phyloP scores from a whole-genome alignment of 148 eudicot genomes.

The Pharnaceum exiguum region DNA sequence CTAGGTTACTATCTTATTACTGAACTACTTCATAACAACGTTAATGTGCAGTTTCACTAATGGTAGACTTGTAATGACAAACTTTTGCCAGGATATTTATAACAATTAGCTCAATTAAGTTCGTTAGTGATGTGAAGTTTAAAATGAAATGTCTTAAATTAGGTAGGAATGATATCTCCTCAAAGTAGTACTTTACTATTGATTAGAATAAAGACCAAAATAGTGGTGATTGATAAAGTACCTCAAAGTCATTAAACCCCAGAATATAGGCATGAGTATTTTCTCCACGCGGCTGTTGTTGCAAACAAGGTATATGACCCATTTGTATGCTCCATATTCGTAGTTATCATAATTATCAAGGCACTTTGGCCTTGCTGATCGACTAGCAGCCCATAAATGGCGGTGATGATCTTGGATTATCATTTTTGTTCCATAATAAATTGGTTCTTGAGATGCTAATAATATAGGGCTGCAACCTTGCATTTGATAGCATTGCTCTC shows the following conservation, averaged over 20 bases:
- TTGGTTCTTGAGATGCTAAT: slow-evolving; percentile 63
- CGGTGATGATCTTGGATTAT: slow-evolving; percentile 35
- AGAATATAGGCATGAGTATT: slow-evolving; percentile 84
- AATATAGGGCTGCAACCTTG: slow-evolving; percentile 39
- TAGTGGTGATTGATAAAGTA: slow-evolving; percentile 4
- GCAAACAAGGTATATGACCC: slow-evolving; percentile 76
- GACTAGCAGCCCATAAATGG: slow-evolving; percentile 53
- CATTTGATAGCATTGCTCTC: slow-evolving; percentile 46
- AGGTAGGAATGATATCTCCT: no score
- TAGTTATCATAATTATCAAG: slow-evolving; percentile 39
- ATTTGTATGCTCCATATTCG: slow-evolving; percentile 79
- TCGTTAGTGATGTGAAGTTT: no score
- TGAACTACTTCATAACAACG: no score
- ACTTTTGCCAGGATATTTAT: no score
- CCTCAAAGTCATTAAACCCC: slow-evolving; percentile 97
- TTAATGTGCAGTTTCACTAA: no score
- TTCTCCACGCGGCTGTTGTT: slow-evolving; percentile 75
- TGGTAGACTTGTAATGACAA: no score
- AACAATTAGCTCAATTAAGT: no score
- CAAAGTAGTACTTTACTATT: no score
- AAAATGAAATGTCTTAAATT: no score
- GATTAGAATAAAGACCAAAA: no score
- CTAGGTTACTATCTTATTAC: no score
- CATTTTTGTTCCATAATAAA: slow-evolving; percentile 52
- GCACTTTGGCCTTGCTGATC: slow-evolving; percentile 46